phyloP scores from a whole-genome alignment of 2,329 filamentous ascomycete genomes.

The Diaporthe humulicola region DNA sequence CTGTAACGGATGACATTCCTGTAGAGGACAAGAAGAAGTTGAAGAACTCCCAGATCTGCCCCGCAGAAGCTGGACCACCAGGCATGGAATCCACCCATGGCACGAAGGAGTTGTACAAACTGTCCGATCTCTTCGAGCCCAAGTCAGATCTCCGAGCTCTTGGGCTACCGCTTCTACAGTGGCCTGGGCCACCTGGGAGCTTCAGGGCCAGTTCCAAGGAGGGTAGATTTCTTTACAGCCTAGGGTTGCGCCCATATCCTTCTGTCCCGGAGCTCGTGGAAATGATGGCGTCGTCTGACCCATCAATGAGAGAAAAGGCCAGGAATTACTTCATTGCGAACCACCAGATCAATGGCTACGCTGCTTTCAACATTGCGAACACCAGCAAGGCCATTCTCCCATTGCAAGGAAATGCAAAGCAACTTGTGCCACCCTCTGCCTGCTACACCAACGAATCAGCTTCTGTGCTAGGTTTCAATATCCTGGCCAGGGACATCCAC shows the following conservation, averaged over 20 bases:
- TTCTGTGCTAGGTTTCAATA: conserved; percentile 82
- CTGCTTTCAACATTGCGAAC: conserved; percentile 68
- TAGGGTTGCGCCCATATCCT: conserved; percentile 83
- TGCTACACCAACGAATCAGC: conserved; percentile 88
- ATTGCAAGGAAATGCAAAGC: conserved; percentile 74
- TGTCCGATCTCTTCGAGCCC: conserved; percentile 86
- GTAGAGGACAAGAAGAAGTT: conserved; percentile 83
- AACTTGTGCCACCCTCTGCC: conserved; percentile 77
- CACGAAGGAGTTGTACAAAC: conserved; percentile 72
- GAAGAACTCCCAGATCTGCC: conserved; percentile 83
- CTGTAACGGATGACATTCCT: conserved; percentile 91
- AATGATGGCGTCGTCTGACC: conserved; percentile 77
- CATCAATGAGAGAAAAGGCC: conserved; percentile 73
- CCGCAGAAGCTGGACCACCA: conserved; percentile 75
- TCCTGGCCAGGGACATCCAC: conserved; percentile 82
- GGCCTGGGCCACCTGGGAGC: conserved; percentile 76
- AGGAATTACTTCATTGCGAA: conserved; percentile 88
- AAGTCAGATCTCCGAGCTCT: conserved; percentile 78
- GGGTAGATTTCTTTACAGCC: conserved; percentile 76
- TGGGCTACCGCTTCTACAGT: conserved; percentile 82
- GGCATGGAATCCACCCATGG: conserved; percentile 67
- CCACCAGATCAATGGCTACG: conserved; percentile 83
- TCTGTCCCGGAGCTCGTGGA: conserved; percentile 80
- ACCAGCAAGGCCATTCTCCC: conserved; percentile 77
- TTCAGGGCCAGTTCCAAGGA: conserved; percentile 77